Base-by-base conservation (phyloP, 148 eudicot genomes). In the Rhododendron kiyosumense region DNA sequence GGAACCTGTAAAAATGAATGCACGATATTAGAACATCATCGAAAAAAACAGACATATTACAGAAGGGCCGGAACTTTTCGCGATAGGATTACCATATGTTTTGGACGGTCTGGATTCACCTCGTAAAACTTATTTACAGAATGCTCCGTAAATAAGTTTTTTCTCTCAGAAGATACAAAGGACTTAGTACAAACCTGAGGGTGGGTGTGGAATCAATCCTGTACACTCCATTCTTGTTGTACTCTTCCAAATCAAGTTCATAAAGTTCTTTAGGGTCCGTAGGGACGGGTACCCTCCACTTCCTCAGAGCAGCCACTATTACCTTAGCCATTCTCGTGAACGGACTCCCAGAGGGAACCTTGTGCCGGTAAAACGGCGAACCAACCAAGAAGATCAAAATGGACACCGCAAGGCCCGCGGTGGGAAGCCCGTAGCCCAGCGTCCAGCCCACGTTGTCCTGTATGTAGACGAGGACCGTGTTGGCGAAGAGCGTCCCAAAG, bases 401-500 rank as follows among this genome's bases (percentile, higher is more conserved):
- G 14, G 96, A 93, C 8, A 94, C 34, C 0, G 92, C 92, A 1
- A 94, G 93, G 59, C 96, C 98, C 18, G 89, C 57, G 0, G 98
- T 92, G 0, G 98, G 96, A 8, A 95, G 92, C 84, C 94, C 96
- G 78, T 94, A 95, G 0, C 98, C 98, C 18, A 95, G 87, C 4
- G 95, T 69, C 98, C 98, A 95, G 24, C 96, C 98, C 87, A 94
- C 95, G 88, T 93, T 95, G 82, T 95, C 98, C 83, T 95, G 96
- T 65, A 93, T 90, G 89, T 94, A 95, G 12, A 95, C 98, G 32
- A 95, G 86, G 46, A 92, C 83, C 1, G 96, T 94, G 91, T 94
- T 95, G 61, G 98, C 96, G 86, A 95, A 95, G 76, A 95, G 92
- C 10, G 95, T 93, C 6, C 98, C 98, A 45, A 92, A 86, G 88